A percentile compares a stretch with the other conserved stretches of the same genome.
phyloP scores from a whole-genome alignment of 1,284 basidiomycete species.

The Grifola frondosa region DNA sequence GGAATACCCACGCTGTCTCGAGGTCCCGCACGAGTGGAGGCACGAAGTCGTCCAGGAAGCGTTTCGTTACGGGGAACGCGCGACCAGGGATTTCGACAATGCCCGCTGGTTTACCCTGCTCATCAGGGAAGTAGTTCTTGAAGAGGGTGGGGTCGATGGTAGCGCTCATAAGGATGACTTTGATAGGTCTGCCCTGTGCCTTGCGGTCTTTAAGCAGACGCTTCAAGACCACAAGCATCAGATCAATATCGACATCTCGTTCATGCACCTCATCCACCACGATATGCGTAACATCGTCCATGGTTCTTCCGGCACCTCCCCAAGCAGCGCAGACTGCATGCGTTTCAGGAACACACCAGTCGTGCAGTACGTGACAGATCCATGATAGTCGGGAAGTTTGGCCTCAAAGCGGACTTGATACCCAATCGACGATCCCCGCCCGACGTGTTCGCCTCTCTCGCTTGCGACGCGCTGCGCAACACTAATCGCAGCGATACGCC shows the following conservation, averaged over 20 bases:
- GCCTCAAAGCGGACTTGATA: slow-evolving; percentile 94
- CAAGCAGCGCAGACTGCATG: slow-evolving; percentile 77
- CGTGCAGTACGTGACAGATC: slow-evolving; percentile 92
- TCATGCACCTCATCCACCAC: slow-evolving; percentile 97
- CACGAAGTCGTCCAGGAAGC: slow-evolving; percentile 83
- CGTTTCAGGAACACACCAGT: slow-evolving; percentile 90
- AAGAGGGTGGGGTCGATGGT: slow-evolving; percentile 92
- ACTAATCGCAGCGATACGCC: slow-evolving; percentile 90
- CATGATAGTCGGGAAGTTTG: slow-evolving; percentile 79
- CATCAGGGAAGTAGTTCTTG: slow-evolving; percentile 81
- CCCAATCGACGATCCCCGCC: slow-evolving; percentile 72
- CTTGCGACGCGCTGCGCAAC: slow-evolving; percentile 92
- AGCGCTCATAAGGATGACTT: slow-evolving; percentile 93
- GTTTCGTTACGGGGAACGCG: slow-evolving; percentile 84
- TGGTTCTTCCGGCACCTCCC: slow-evolving; percentile 39
- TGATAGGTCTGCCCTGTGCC: slow-evolving; percentile 74
- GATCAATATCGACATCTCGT: slow-evolving; percentile 92
- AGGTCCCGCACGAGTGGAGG: slow-evolving; percentile 43
- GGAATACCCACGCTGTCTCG: slow-evolving; percentile 64
- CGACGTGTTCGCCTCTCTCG: slow-evolving; percentile 80
- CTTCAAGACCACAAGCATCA: slow-evolving; percentile 90
- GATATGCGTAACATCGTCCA: slow-evolving; percentile 89
- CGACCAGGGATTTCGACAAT: slow-evolving; percentile 91
- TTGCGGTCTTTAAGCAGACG: slow-evolving; percentile 79
- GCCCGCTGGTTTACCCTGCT: slow-evolving; percentile 61